Base-by-base conservation (phyloP, 2,329 filamentous ascomycete genomes). In the Aspergillus hiratsukae region DNA sequence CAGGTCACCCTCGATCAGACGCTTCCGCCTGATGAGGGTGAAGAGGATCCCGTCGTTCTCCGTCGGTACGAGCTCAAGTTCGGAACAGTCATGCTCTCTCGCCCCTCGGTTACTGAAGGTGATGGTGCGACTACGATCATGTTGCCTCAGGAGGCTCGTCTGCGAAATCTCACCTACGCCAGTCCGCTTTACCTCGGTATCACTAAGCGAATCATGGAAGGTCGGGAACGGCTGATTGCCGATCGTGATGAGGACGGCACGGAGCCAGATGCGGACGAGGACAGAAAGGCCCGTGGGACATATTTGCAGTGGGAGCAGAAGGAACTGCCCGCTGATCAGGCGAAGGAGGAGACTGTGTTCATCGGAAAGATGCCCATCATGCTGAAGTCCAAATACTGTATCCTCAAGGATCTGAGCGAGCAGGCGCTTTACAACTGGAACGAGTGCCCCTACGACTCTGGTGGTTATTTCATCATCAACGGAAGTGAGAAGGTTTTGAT, bases 391-490 rank as follows among this genome's bases (percentile, higher is more conserved):
- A 90, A 93, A 75, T 94, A 96, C 66, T 99, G 94, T 75, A 90
- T 95, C 63, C 77, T 99, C 64, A 89, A 89, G 64, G 87, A 88
- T 64, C 85, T 95, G 70, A 84, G 85, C 50, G 93, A 97, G 62
- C 87, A 94, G 53, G 88, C 90, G 51, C 81, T 99, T 1, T 97
- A 96, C 72, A 82, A 89, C 49, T 87, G 95, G 74, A 96, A 96
- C 70, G 94, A 99, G 76, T 99, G 94, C 65, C 94, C 94, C 0
- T 99, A 97, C 74, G 94, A 99, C 69, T 94, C 97, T 70, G 94
- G 94, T 64, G 94, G 94, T 63, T 99, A 99, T 76, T 99, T 99
- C 71, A 91, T 99, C 67, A 99, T 99, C 81, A 99, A 99, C 77
- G 94, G 94, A 46, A 96, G 90, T 75, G 94, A 99, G 72, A 99